Conservation (phyloP, 371 early-diverging fungal genomes). For the Choanephora cucurbitarum region DNA sequence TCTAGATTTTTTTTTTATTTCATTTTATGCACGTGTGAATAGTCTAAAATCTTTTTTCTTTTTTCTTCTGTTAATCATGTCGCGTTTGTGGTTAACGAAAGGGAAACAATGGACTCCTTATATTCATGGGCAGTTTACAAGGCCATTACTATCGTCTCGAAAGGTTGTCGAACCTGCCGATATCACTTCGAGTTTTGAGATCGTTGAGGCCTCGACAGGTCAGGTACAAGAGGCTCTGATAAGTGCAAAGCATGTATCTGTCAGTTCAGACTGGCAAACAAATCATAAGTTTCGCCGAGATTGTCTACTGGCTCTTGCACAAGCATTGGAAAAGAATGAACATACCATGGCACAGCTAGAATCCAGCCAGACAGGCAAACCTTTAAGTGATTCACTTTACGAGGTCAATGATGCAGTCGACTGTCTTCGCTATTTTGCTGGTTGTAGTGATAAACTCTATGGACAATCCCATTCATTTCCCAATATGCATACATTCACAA, state of each 20-base stretch:
- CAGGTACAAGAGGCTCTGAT: conserved; percentile 24
- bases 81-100: conserved; percentile 12
- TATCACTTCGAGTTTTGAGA: not conserved
- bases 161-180: conserved; percentile 17
- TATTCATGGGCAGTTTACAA: conserved; percentile 20
- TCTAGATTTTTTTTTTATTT: conserved; percentile 2
- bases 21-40: not conserved
- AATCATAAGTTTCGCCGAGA: conserved; percentile 54
- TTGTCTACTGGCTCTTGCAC: conserved; percentile 65
- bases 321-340: conserved; percentile 54
- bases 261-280: conserved; percentile 14
- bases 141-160: not conserved
- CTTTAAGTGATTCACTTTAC: conserved; percentile 54
- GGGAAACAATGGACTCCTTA: conserved; percentile 17
- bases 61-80: not conserved
- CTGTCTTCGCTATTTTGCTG: conserved; percentile 74
- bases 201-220: conserved; percentile 13
- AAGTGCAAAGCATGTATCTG: conserved; percentile 11
- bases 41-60: conserved; percentile 1
- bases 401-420: conserved; percentile 65
- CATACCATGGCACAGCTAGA: conserved; percentile 72
- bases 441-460: conserved; percentile 73
- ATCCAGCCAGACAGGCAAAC: conserved; percentile 84
- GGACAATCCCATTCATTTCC: conserved; percentile 23
- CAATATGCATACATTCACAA: conserved; percentile 53